Evolutionary conservation across 768 basidiomycete species (phyloP).

Genomic region (Phlebiopsis gigantea): DNA sequence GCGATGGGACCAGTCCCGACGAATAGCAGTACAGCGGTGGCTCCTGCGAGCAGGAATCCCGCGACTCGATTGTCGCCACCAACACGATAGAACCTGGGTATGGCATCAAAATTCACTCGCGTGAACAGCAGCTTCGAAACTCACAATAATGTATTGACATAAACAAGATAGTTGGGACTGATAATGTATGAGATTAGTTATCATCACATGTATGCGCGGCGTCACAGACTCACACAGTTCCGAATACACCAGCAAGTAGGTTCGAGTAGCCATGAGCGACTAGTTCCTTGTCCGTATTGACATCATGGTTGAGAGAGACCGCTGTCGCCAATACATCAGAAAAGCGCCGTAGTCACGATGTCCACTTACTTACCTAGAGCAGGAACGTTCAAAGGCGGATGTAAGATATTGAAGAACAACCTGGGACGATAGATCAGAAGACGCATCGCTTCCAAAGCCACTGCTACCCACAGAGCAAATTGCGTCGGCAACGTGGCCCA

Average conservation of each 20-base stretch:
- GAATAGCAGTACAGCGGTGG: slow-evolving; percentile 65
- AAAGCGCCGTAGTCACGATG: not conserved
- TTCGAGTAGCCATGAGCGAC: slow-evolving; percentile 93
- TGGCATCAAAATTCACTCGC: not conserved
- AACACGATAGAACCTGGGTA: slow-evolving; percentile 78
- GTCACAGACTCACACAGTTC: slow-evolving; percentile 65
- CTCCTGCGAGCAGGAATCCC: slow-evolving; percentile 78
- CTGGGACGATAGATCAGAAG: slow-evolving; percentile 29
- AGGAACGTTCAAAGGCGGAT: slow-evolving; percentile 86
- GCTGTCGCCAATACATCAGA: slow-evolving; percentile 34
- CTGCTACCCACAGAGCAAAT: slow-evolving; percentile 70
- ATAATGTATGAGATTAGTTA: not conserved
- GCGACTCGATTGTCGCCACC: slow-evolving; percentile 83
- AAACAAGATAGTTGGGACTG: slow-evolving; percentile 83
- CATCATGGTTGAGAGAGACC: slow-evolving; percentile 83
- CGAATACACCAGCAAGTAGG: slow-evolving; percentile 69
- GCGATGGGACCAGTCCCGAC: slow-evolving; percentile 88
- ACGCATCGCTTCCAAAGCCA: slow-evolving; percentile 25
- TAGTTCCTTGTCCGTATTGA: slow-evolving; percentile 90
- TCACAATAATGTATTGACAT: slow-evolving; percentile 80
- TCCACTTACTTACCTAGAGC: slow-evolving; percentile 55
- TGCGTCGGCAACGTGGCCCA: slow-evolving; percentile 90
- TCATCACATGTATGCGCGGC: not conserved
- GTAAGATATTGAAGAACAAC: slow-evolving; percentile 79
- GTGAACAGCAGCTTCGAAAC: slow-evolving; percentile 19